Percentiles rank a stretch among this genome's conserved stretches.
phyloP scores from a whole-genome alignment of 1,284 basidiomycete species.

The Cutaneotrichosporon spelunceum region DNA sequence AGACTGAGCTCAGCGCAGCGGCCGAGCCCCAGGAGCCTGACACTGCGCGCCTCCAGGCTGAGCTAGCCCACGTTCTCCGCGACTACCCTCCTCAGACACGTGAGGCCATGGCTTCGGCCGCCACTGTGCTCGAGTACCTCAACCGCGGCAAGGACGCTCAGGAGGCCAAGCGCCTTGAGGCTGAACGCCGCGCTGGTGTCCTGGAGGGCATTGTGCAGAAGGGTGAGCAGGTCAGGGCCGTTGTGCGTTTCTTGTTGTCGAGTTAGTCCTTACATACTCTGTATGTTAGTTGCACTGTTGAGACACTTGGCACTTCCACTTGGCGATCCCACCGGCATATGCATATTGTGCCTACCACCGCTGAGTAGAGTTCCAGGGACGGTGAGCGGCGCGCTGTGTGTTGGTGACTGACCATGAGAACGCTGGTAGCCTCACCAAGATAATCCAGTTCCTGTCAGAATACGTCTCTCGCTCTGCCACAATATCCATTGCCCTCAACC shows the following conservation, averaged over 20 bases:
- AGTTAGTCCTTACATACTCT: neutral
- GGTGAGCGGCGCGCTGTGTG: no score
- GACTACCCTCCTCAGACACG: constrained; percentile 39
- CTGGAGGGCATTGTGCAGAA: constrained; percentile 48
- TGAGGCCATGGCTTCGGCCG: constrained; percentile 37
- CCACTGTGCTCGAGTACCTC: constrained; percentile 42
- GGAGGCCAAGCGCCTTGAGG: constrained; percentile 43
- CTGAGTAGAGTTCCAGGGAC: neutral
- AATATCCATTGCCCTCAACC: no score
- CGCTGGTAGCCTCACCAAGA: no score
- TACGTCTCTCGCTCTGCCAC: no score
- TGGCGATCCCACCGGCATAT: no score
- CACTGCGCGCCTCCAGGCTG: constrained; percentile 23
- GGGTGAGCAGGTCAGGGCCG: constrained; percentile 43
- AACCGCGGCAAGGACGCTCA: constrained; percentile 40
- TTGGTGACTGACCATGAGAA: no score
- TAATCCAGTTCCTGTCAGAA: no score
- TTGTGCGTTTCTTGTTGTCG: constrained; percentile 44
- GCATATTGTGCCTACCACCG: no score
- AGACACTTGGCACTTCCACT: neutral
- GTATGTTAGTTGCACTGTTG: neutral
- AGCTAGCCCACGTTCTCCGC: constrained; percentile 29
- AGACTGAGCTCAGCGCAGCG: constrained; percentile 13
- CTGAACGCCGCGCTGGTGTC: constrained; percentile 45
- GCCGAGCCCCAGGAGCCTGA: constrained; percentile 11